These are phyloP conservation scores for Jamesozyma jinghongensis DNA, from an alignment of 805 yeast genomes.

Conservation along the genomic window DNA sequence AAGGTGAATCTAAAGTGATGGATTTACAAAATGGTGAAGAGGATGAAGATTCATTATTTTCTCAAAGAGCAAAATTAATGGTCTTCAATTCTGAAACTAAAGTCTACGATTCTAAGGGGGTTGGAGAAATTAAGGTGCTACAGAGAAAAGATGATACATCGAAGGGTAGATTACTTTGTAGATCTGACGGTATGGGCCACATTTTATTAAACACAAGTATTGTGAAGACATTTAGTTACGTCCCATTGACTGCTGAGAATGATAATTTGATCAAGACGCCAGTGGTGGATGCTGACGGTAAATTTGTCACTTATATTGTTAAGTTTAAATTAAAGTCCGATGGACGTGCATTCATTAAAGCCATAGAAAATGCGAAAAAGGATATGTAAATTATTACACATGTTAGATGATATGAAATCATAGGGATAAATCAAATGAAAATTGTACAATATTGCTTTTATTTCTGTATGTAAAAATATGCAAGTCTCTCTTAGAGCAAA, in stretches of 20 bases:
- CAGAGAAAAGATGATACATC: slow-evolving; percentile 44
- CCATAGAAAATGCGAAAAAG: slow-evolving; percentile 27
- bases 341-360: slow-evolving; percentile 27
- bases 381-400: slow-evolving; percentile 19
- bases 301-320: slow-evolving; percentile 57
- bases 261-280: slow-evolving; percentile 63
- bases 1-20: slow-evolving; percentile 37
- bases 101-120: slow-evolving; percentile 54
- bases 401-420: background rate
- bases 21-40: slow-evolving; percentile 72
- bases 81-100: slow-evolving; percentile 45
- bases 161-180: slow-evolving; percentile 62
- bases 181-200: slow-evolving; percentile 85
- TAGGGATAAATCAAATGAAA: background rate
- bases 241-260: slow-evolving; percentile 44
- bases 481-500: no score
- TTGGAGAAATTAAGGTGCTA: slow-evolving; percentile 74
- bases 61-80: slow-evolving; percentile 65
- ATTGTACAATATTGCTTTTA: background rate
- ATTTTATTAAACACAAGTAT: slow-evolving; percentile 63
- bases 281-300: slow-evolving; percentile 45
- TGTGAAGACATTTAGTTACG: slow-evolving; percentile 49
- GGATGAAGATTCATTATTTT: slow-evolving; percentile 53
- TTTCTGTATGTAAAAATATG: background rate
- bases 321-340: slow-evolving; percentile 51